Percentiles rank a stretch among this genome's conserved stretches.
Conservation (phyloP, 768 basidiomycete species). For the Macrolepiota albuminosa region DNA sequence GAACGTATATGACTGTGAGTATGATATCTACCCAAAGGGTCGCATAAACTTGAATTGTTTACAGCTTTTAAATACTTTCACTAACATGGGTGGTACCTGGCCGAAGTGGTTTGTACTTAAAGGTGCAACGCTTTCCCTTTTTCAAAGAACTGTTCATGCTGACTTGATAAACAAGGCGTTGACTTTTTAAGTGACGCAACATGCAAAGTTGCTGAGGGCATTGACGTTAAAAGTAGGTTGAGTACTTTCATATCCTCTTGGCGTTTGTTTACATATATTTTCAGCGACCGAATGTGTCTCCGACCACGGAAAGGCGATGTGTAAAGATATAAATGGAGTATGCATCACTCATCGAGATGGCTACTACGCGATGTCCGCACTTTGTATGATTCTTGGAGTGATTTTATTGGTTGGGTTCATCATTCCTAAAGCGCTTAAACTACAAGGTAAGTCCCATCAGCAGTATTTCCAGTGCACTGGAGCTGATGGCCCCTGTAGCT, state of each 20-base stretch:
- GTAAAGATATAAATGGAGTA: conserved; percentile 67
- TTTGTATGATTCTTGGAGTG: conserved; percentile 80
- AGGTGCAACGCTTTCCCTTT: conserved; percentile 34
- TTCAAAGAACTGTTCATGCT: conserved; percentile 1
- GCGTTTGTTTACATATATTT: neutral
- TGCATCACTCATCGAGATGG: conserved; percentile 89
- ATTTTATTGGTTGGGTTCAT: conserved; percentile 71
- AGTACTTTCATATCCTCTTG: neutral
- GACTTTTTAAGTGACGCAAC: conserved; percentile 84
- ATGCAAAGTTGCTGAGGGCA: conserved; percentile 65
- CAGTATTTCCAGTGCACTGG: neutral
- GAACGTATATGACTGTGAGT: conserved; percentile 97
- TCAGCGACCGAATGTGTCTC: conserved; percentile 86
- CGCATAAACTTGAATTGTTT: neutral
- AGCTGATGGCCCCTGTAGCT: conserved; percentile 32
- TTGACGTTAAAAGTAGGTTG: conserved; percentile 49
- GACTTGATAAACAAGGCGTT: conserved; percentile 49
- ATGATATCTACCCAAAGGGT: neutral
- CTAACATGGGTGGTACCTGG: conserved; percentile 98
- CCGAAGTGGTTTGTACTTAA: conserved; percentile 95
- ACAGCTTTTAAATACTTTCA: conserved; percentile 91
- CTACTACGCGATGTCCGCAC: conserved; percentile 77
- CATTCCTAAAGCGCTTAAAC: conserved; percentile 73
- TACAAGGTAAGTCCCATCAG: conserved; percentile 65
- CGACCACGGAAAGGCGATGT: conserved; percentile 81